Evolutionary conservation across 108 stramenopile genomes (phyloP).

Genomic region (Fistulifera solaris): DNA sequence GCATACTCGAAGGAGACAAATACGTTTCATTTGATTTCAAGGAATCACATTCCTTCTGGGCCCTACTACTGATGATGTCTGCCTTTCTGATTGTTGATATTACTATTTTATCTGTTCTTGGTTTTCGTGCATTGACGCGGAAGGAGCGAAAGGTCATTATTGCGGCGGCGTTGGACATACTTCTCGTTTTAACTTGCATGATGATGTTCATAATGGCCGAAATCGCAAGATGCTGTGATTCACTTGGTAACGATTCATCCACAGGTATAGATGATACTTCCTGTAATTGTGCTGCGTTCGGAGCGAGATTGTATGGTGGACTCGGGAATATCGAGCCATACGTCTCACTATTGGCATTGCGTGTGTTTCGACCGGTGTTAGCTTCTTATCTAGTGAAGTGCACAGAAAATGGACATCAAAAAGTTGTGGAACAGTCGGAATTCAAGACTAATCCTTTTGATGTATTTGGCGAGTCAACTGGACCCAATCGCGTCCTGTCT

Average conservation of each 20-base stretch:
- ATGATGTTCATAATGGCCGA: slow-evolving; percentile 52
- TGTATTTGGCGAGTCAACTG: background rate
- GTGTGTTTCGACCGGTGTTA: slow-evolving; percentile 44
- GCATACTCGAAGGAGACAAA: slow-evolving; percentile 2
- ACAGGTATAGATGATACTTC: background rate
- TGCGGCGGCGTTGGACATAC: slow-evolving; percentile 41
- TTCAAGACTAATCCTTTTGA: background rate
- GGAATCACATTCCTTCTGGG: slow-evolving; percentile 39
- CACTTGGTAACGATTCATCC: too few relatives aligned
- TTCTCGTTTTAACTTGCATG: slow-evolving; percentile 37
- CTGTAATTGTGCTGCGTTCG: slow-evolving; percentile 45
- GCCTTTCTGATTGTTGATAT: slow-evolving; percentile 9
- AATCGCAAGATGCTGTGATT: slow-evolving; percentile 46
- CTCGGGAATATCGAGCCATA: slow-evolving; percentile 70
- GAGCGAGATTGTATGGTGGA: slow-evolving; percentile 54
- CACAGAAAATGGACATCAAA: too few relatives aligned
- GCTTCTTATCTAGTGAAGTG: slow-evolving; percentile 9
- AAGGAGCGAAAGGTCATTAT: slow-evolving; percentile 4
- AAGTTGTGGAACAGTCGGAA: background rate
- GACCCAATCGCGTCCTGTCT: background rate
- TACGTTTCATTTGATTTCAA: slow-evolving; percentile 10
- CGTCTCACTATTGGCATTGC: slow-evolving; percentile 50
- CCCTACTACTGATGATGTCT: slow-evolving; percentile 24
- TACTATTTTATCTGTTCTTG: background rate
- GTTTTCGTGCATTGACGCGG: background rate